These are phyloP conservation scores for Lithohypha guttulata DNA, from an alignment of 2,329 filamentous ascomycete species.

Conservation along the genomic window DNA sequence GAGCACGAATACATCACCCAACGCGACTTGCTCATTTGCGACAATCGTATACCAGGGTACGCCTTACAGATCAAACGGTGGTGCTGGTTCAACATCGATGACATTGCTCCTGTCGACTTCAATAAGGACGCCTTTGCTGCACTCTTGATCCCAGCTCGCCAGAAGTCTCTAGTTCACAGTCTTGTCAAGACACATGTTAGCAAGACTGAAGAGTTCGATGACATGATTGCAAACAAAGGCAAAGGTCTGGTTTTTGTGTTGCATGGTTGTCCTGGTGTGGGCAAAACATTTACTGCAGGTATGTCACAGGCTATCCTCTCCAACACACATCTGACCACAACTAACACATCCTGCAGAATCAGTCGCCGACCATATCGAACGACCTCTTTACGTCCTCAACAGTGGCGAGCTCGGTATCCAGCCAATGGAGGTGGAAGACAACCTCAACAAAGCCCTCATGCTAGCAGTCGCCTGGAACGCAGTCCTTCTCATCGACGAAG, in stretches of 20 bases:
- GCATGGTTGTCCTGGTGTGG: constrained; percentile 42
- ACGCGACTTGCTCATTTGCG: constrained; percentile 33
- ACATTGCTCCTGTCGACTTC: constrained; percentile 35
- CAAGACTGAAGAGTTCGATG: constrained; percentile 34
- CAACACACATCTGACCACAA: too few species aligned
- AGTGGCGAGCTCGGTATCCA: constrained; percentile 41
- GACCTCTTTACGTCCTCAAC: constrained; percentile 41
- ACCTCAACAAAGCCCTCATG: constrained; percentile 32
- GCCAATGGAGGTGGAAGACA: constrained; percentile 33
- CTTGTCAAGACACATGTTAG: constrained; percentile 35
- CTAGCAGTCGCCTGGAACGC: constrained; percentile 43
- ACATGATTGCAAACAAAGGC: constrained; percentile 44
- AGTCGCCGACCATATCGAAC: constrained; percentile 41
- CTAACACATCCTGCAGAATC: too few species aligned
- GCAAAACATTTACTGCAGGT: constrained; percentile 44
- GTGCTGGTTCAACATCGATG: constrained; percentile 32
- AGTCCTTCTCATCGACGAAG: constrained; percentile 42
- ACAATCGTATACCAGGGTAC: constrained; percentile 39
- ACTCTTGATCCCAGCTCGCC: constrained; percentile 36
- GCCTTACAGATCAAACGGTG: constrained; percentile 34
- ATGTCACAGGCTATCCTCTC: too few species aligned
- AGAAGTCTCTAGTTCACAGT: constrained; percentile 40
- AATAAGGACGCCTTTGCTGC: constrained; percentile 36
- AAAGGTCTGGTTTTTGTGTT: constrained; percentile 41
- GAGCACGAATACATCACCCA: constrained; percentile 19